Percentiles rank a stretch among this genome's conserved stretches.
Conservation (phyloP, 495 filamentous ascomycete genomes). For the Neurospora sp. region DNA sequence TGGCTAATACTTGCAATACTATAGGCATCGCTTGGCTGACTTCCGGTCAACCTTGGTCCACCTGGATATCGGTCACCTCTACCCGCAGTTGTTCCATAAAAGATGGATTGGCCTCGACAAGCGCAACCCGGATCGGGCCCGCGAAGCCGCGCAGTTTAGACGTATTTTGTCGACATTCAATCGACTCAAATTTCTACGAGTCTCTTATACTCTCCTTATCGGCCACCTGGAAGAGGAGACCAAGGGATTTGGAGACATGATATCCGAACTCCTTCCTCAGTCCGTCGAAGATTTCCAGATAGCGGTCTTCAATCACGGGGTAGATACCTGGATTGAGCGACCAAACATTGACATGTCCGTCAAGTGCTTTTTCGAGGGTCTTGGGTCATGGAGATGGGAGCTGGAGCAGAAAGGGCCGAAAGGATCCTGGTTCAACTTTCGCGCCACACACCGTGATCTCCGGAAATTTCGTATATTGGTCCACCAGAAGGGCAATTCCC, state of each 20-base stretch:
- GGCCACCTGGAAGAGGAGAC: neutral
- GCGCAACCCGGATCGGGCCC: neutral
- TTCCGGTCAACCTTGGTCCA: neutral
- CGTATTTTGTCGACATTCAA: neutral
- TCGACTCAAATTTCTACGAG: neutral
- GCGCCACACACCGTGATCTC: neutral
- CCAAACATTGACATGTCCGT: neutral
- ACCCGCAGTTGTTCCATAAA: neutral
- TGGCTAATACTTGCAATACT: neutral
- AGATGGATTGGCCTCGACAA: neutral
- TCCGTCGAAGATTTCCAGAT: neutral
- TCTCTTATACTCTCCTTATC: neutral
- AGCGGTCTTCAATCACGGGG: neutral
- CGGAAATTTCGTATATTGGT: neutral
- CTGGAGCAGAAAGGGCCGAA: neutral
- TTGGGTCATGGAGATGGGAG: neutral
- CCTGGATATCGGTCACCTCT: neutral
- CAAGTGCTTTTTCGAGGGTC: neutral
- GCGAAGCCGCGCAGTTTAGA: neutral
- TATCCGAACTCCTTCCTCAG: neutral
- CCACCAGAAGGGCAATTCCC: neutral
- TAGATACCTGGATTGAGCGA: neutral
- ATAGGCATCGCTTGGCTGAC: neutral
- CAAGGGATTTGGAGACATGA: neutral
- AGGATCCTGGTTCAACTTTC: neutral